phyloP scores from a whole-genome alignment of 2,329 filamentous ascomycete species.

The Aspergillus sp. region DNA sequence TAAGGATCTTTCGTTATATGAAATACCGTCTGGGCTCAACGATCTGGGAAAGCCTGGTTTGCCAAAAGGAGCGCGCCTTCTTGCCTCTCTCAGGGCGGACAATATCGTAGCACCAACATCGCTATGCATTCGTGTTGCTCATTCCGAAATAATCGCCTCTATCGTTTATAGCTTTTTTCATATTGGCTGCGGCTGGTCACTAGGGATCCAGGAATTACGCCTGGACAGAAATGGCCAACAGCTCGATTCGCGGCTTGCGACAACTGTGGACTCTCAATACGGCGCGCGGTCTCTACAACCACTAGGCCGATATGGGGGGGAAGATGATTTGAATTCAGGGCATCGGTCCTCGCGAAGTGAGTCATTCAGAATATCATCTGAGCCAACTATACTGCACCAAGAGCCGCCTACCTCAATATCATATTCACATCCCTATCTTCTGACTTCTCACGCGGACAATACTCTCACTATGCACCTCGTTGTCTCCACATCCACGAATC shows the following conservation, averaged over 20 bases:
- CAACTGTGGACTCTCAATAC: conserved; percentile 36
- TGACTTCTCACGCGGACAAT: conserved; percentile 81
- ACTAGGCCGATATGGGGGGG: conserved; percentile 5
- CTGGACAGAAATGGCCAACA: conserved; percentile 49
- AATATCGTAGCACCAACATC: conserved; percentile 74
- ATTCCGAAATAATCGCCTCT: conserved; percentile 65
- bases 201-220: conserved; percentile 86
- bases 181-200: conserved; percentile 73
- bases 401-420: conserved; percentile 59
- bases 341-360: conserved; percentile 20
- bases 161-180: conserved; percentile 82
- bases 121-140: conserved; percentile 69
- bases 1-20: conserved; percentile 72
- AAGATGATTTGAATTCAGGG: conserved; percentile 8
- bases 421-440: conserved; percentile 78
- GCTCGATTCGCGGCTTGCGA: conserved; percentile 33
- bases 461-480: conserved; percentile 79
- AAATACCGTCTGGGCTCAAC: conserved; percentile 39
- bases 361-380: conserved; percentile 8
- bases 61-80: conserved; percentile 43
- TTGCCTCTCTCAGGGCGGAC: conserved; percentile 76
- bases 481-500: conserved; percentile 60
- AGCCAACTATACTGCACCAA: conserved; percentile 29
- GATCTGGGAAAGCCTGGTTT: conserved; percentile 3
- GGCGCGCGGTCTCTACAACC: conserved; percentile 14